These are phyloP conservation scores for Talaromyces sp. DNA, from an alignment of 2,329 filamentous ascomycete genomes.

Conservation along the genomic window DNA sequence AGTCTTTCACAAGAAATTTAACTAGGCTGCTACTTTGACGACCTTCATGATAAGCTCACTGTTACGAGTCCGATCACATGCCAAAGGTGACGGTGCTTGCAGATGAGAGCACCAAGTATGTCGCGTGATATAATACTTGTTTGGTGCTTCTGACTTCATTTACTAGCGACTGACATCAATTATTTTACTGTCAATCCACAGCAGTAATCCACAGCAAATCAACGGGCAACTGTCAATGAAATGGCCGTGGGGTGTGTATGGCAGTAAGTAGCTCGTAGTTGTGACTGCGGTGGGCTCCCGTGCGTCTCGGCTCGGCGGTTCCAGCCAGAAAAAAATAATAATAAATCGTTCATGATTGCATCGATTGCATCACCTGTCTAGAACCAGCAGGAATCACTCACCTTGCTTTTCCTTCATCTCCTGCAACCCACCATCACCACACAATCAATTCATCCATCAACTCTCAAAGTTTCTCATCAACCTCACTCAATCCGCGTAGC, in stretches of 20 bases:
- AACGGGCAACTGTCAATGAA: too few species aligned
- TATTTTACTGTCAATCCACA: neutral
- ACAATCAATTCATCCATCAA: neutral
- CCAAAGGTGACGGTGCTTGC: neutral
- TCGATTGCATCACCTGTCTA: slow-evolving; percentile 21
- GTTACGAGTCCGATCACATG: neutral
- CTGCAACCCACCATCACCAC: slow-evolving; percentile 14
- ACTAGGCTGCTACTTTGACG: neutral
- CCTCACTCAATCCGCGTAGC: neutral
- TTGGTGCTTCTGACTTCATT: neutral
- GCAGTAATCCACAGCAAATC: neutral
- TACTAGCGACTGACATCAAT: neutral
- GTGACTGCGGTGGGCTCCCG: neutral
- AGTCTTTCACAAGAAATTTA: neutral
- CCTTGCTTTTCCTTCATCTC: slow-evolving; percentile 15
- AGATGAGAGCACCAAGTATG: neutral
- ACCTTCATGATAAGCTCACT: neutral
- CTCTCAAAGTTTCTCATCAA: neutral
- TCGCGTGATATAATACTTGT: neutral
- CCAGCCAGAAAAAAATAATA: slow-evolving; percentile 1
- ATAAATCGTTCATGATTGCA: slow-evolving; percentile 5
- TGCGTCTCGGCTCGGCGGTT: slow-evolving; percentile 14
- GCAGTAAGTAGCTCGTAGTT: neutral
- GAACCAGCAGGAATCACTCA: slow-evolving; percentile 3
- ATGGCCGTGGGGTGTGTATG: too few species aligned